These are phyloP conservation scores for Pseudocercospora fijiensis DNA, from an alignment of 2,329 filamentous ascomycete species.

Conservation along the genomic window DNA sequence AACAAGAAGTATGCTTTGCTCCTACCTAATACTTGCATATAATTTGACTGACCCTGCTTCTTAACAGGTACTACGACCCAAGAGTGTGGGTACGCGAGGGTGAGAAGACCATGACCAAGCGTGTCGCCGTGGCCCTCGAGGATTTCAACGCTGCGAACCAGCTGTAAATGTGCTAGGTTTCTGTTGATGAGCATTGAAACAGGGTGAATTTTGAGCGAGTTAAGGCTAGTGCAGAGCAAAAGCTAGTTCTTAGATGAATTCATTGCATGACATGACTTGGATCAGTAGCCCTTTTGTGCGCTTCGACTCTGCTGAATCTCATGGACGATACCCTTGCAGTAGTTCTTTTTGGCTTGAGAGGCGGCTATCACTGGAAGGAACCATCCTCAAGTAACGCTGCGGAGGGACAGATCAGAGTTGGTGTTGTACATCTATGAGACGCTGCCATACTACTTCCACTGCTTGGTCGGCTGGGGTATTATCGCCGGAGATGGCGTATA, in stretches of 20 bases:
- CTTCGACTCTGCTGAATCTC: neutral
- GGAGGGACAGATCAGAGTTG: no score
- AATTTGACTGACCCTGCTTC: conserved; percentile 3
- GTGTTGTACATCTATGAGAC: conserved; percentile 54
- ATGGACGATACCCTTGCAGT: neutral
- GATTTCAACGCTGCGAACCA: conserved; percentile 88
- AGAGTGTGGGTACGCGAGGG: conserved; percentile 95
- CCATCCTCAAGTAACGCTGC: no score
- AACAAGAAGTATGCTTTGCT: conserved; percentile 74
- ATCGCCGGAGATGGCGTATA: conserved; percentile 53
- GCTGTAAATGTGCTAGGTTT: conserved; percentile 54
- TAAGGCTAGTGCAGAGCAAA: neutral
- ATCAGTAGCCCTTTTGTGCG: neutral
- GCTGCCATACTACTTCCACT: conserved; percentile 56
- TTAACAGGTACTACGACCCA: conserved; percentile 58
- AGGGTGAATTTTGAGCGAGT: conserved; percentile 3
- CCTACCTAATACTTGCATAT: conserved; percentile 46
- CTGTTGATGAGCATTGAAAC: neutral
- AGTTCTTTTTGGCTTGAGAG: no score
- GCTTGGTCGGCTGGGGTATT: conserved; percentile 53
- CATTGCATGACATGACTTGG: neutral
- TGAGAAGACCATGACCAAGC: conserved; percentile 91
- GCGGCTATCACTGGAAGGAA: no score
- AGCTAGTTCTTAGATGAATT: neutral
- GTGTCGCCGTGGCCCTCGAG: conserved; percentile 75